Conservation (phyloP, 2,329 filamentous ascomycete species). For the Verticillium nubilum region DNA sequence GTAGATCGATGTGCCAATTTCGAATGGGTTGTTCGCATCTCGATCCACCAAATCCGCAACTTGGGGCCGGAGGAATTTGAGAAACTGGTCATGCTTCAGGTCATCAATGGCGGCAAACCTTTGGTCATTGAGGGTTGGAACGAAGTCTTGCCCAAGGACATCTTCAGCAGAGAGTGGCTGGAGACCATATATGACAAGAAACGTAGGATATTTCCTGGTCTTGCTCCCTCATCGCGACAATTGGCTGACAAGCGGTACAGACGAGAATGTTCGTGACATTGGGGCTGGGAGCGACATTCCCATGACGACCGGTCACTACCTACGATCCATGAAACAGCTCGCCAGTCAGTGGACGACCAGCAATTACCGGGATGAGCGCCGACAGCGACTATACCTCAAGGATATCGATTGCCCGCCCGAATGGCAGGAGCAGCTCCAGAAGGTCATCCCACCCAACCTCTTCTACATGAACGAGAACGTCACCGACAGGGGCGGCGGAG, state of each 20-base stretch:
- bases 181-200: slow-evolving; percentile 74
- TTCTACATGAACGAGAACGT: slow-evolving; percentile 88
- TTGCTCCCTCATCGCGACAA: neutral
- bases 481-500: slow-evolving; percentile 30
- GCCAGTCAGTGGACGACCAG: slow-evolving; percentile 73
- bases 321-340: slow-evolving; percentile 79
- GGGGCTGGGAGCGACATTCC: slow-evolving; percentile 66
- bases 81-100: slow-evolving; percentile 75
- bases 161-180: slow-evolving; percentile 80
- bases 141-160: slow-evolving; percentile 63
- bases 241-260: slow-evolving; percentile 32
- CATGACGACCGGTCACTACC: slow-evolving; percentile 84
- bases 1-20: slow-evolving; percentile 81
- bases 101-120: slow-evolving; percentile 79
- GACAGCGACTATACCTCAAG: slow-evolving; percentile 89
- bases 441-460: slow-evolving; percentile 72
- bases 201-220: slow-evolving; percentile 40
- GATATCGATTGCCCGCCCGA: slow-evolving; percentile 91
- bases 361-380: slow-evolving; percentile 72
- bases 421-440: slow-evolving; percentile 76
- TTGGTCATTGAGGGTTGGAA: slow-evolving; percentile 90
- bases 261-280: slow-evolving; percentile 81
- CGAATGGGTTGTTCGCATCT: slow-evolving; percentile 77
- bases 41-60: slow-evolving; percentile 69
- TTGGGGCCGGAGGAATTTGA: slow-evolving; percentile 78